Base-by-base conservation (phyloP, 1,139 yeast genomes). In the Hyphopichia burtonii region DNA sequence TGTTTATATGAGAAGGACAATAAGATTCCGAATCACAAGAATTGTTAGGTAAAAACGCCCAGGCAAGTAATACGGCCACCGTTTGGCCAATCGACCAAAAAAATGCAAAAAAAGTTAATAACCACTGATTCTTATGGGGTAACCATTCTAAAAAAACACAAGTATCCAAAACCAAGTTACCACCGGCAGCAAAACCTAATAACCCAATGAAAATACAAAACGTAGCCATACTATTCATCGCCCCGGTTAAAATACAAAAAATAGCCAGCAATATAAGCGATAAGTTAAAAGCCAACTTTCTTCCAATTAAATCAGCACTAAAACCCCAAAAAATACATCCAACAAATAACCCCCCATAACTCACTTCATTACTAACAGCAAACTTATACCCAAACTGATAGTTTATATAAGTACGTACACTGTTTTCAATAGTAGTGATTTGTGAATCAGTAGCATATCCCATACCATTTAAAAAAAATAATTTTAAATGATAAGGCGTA, bases 41-140 rank as follows among this genome's bases (percentile, higher is more conserved):
- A 46, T 65, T 63, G 43, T 70, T 70, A 25, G 80, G 74, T 42
- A 80, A 61, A 41, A 79, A 74, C 0, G 80, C 82, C 80, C 82
- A 80, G 5, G 82, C 76, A 34, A 78, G 53, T n/a, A 78, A 63
- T 20, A 67, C 67, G 8, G 82, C 76, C 37, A 80, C 62, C 0
- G 82, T 74, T 58, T 80, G 84, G 34, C 86, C 86, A 40, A 81
- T 58, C 44, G 83, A 83, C 85, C 86, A 81, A 66, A 78, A 80
- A 23, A 68, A 63, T 7, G 86, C 84, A 66, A 80, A 68, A 31
- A 77, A 63, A 0, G 84, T 78, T 41, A 78, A 66, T 45, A 81
- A 58, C 71, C 74, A 78, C 51, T 78, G 82, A 50, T 72, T 63
- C 39, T 71, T 73, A 36, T 66, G 65, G 2, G 86, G 86, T 44